Evolutionary conservation across 176 grass and related monocot genomes (phyloP).

Genomic region (Musa beccarii): DNA sequence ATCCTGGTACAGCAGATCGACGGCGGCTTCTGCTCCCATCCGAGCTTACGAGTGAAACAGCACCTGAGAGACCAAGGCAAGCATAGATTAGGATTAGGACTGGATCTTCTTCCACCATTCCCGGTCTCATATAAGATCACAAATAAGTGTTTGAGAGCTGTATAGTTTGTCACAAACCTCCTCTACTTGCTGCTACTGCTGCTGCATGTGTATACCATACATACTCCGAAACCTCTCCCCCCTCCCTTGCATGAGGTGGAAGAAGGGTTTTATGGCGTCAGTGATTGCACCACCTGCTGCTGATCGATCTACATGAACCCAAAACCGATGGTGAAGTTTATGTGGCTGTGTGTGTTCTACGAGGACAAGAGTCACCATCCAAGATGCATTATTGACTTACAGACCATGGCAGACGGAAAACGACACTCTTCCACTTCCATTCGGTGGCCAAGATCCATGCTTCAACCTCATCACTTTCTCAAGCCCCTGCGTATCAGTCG

Average conservation of each 20-base stretch:
- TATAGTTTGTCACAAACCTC: background rate
- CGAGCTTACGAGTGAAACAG: background rate
- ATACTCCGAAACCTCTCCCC: slow-evolving; percentile 16
- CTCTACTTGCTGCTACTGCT: no score
- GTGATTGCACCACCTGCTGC: background rate
- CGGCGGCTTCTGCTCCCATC: background rate
- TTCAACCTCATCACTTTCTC: background rate
- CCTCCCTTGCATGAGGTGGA: slow-evolving; percentile 8
- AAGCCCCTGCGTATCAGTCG: no score
- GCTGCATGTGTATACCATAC: background rate
- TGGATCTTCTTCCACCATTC: background rate
- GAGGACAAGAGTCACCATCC: no score
- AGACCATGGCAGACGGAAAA: background rate
- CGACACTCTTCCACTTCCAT: background rate
- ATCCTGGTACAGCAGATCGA: slow-evolving; percentile 36
- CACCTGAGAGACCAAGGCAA: background rate
- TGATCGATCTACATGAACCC: background rate
- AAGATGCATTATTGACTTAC: background rate
- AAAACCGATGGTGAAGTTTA: background rate
- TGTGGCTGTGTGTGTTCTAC: background rate
- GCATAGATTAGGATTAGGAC: background rate
- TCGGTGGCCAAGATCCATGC: background rate
- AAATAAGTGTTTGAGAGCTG: background rate
- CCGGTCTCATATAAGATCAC: no score
- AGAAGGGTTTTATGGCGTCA: slow-evolving; percentile 11